phyloP scores from a whole-genome alignment of 2,329 filamentous ascomycete species.

The Stachybotrys elegans region DNA sequence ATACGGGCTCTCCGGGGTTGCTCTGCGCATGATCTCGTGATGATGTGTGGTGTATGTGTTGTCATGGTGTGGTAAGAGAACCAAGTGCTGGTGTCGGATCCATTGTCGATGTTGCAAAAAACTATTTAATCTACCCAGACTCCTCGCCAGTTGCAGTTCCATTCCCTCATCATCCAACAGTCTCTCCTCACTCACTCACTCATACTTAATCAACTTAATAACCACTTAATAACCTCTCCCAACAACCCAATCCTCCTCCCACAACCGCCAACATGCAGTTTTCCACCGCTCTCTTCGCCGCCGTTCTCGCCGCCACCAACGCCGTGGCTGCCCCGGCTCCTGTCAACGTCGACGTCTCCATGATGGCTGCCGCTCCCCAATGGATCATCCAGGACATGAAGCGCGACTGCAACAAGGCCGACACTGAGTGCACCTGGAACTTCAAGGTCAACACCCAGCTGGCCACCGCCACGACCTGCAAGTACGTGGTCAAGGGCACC shows the following conservation, averaged over 20 bases:
- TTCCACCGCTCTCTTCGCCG: constrained; percentile 1
- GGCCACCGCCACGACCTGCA: constrained; percentile 23
- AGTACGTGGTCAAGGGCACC: constrained; percentile 23
- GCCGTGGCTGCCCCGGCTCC: constrained; percentile 30
- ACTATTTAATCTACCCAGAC: too few relatives aligned
- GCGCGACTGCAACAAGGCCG: constrained; percentile 32
- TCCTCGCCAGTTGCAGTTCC: too few relatives aligned
- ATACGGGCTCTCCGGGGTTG: too few relatives aligned
- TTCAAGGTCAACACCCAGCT: constrained; percentile 39
- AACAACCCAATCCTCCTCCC: background rate
- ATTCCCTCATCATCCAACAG: too few relatives aligned
- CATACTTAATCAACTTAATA: background rate
- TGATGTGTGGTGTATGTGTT: background rate
- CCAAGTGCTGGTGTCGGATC: too few relatives aligned
- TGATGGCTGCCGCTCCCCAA: constrained; percentile 32
- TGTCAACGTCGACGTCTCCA: constrained; percentile 24
- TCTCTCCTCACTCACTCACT: too few relatives aligned
- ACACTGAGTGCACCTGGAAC: constrained; percentile 37
- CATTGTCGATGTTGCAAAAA: too few relatives aligned
- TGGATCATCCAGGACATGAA: constrained; percentile 37
- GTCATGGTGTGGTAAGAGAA: too few relatives aligned
- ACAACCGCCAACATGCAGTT: constrained; percentile 2
- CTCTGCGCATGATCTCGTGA: background rate
- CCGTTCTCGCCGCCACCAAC: constrained; percentile 14
- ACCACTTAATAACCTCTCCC: too few relatives aligned